A percentile compares a stretch with the other conserved stretches of the same genome.
Evolutionary conservation across 306 rosid species (phyloP).

Genomic region (Cucurbita pepo): DNA sequence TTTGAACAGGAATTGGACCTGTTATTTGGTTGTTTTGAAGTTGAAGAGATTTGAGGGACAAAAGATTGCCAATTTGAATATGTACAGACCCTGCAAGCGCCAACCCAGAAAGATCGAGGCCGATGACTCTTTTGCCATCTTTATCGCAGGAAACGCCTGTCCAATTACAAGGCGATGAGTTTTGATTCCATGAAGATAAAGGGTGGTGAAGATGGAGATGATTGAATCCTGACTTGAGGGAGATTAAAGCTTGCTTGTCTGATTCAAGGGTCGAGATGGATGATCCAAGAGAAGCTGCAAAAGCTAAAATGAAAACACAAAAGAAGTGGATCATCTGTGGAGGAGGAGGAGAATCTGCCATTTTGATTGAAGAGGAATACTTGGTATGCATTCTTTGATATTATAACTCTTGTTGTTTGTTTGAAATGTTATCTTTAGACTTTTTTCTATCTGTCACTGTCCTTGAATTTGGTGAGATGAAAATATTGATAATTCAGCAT

Average conservation of each 20-base stretch:
- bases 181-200: conserved; percentile 28
- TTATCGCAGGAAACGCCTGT: conserved; percentile 40
- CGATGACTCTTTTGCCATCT: conserved; percentile 24
- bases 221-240: conserved; percentile 27
- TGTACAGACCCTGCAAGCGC: conserved; percentile 33
- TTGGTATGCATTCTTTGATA: not conserved
- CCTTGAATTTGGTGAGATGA: not conserved
- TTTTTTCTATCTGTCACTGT: not conserved
- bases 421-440: not conserved
- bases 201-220: conserved; percentile 2
- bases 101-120: conserved; percentile 30
- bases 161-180: conserved; percentile 47
- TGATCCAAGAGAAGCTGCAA: not conserved
- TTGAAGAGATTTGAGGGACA: conserved; percentile 35
- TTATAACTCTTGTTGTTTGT: not conserved
- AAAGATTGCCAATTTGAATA: conserved; percentile 34
- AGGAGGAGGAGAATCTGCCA: conserved; percentile 8
- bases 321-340: not conserved
- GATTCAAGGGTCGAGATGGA: conserved; percentile 15
- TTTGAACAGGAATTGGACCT: conserved; percentile 38
- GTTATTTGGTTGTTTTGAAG: conserved; percentile 32
- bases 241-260: conserved; percentile 48
- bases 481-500: not conserved
- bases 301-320: not conserved
- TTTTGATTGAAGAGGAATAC: not conserved